A percentile compares a stretch with the other conserved stretches of the same genome.
phyloP scores from a whole-genome alignment of 192 early-diverging fungal genomes.

The Neocallimastix lanati region DNA sequence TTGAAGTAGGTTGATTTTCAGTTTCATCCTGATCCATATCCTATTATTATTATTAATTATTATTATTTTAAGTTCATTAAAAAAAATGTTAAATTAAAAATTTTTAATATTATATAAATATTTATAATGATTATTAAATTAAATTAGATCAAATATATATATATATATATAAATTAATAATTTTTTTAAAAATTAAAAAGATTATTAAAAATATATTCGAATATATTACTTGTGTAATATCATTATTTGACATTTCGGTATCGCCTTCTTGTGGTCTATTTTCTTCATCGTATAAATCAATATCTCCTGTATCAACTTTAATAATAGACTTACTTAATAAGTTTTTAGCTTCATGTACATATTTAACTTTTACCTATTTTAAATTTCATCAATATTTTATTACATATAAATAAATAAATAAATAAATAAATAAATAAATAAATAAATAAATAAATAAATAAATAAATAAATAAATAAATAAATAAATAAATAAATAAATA shows the following conservation, averaged over 20 bases:
- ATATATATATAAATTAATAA: too few species aligned
- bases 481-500: too few species aligned
- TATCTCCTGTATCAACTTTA: conserved; percentile 56
- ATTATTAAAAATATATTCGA: too few species aligned
- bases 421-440: too few species aligned
- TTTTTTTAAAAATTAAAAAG: too few species aligned
- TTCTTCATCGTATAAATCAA: conserved; percentile 34
- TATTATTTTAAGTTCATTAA: too few species aligned
- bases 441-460: too few species aligned
- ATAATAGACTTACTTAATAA: conserved; percentile 81
- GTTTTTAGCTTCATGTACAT: conserved; percentile 68
- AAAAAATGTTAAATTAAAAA: too few species aligned
- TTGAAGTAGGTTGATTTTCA: not conserved
- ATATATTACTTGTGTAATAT: conserved; percentile 1
- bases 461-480: too few species aligned
- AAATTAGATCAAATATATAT: too few species aligned
- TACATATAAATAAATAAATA: not conserved
- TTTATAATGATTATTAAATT: too few species aligned
- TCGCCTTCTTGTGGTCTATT: conserved; percentile 9
- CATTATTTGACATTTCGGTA: conserved; percentile 10
- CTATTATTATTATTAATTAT: not conserved
- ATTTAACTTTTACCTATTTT: conserved; percentile 34
- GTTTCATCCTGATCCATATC: not conserved
- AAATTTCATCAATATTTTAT: not conserved
- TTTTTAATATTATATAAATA: too few species aligned